Base-by-base conservation (phyloP, 148 eudicot species). In the Arbutus unedo region DNA sequence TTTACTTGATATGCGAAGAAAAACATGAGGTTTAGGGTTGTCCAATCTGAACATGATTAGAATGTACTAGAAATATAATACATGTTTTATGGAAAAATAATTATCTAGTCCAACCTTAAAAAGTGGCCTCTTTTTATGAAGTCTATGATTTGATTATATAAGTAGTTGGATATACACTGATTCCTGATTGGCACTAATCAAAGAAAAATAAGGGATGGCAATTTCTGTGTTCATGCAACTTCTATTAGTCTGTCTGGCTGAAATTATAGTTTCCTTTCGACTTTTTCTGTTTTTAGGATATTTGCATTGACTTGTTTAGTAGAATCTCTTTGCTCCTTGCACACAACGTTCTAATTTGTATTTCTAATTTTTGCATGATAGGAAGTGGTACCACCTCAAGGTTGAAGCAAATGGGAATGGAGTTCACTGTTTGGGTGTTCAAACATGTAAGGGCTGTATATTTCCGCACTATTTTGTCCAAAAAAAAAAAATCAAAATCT, bases 391-490 rank as follows among this genome's bases (percentile, higher is more conserved):
- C 95, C 74, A 92, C 98, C 74, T 90, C 98, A 88, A 91, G 92
- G 89, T 87, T 96, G 88, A 96, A 92, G 92, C 99, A 93, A 87
- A 78, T 91, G 80, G 99, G 99, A 81, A 96, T 96, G 99, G 99
- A 96, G 86, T 96, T 94, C 83, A 93, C 97, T 72, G 97, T 96
- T 51, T 96, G 99, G 99, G 99, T 93, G 81, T 95, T 96, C 80
- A 96, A 96, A 86, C 99, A 96, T 93, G 98, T 96, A 90, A 90
- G 97, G 71, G 60, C 79, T 49, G 73, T 79, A 38, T 70, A 18
- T 31, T 74, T 21, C 13, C 44, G 13, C 25, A 70, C 51, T 56
- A 9, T 31, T 50, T 76, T 48, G 72, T 66, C 9, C 23, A 68
- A 66, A 68, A 31, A 31, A 31, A 31, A 31, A 31, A 31, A 31